phyloP scores from a whole-genome alignment of 2,329 filamentous ascomycete species.

The Aotearoamyces nothofagi region DNA sequence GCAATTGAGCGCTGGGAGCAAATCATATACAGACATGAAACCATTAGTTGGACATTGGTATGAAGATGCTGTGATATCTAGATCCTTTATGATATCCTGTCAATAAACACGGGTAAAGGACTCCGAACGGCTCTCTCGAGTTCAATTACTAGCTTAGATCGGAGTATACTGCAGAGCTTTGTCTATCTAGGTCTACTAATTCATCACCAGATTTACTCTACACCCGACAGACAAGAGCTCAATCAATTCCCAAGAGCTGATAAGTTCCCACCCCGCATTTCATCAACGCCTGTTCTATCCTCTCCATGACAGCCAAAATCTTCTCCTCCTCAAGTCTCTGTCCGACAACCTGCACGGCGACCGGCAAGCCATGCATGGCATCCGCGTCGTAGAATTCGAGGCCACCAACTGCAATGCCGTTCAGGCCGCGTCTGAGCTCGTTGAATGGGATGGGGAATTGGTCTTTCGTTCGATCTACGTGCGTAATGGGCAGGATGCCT shows the following conservation, averaged over 20 bases:
- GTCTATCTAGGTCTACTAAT: no score
- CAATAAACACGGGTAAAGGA: no score
- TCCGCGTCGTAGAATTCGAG: constrained; percentile 74
- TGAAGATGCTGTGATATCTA: no score
- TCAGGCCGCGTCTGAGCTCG: constrained; percentile 48
- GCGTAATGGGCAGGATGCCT: constrained; percentile 72
- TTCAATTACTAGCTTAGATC: no score
- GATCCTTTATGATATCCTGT: no score
- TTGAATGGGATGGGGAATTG: constrained; percentile 46
- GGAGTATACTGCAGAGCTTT: no score
- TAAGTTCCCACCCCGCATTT: constrained; percentile 11
- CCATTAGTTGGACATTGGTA: no score
- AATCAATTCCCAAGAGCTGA: not conserved
- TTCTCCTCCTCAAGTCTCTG: constrained; percentile 19
- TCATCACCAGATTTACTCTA: no score
- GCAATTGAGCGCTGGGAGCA: no score
- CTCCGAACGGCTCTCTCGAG: no score
- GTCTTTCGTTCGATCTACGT: constrained; percentile 59
- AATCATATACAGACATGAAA: no score
- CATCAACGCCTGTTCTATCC: constrained; percentile 20
- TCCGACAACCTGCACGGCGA: constrained; percentile 32
- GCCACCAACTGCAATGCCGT: constrained; percentile 67
- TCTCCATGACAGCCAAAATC: constrained; percentile 21
- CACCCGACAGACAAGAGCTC: no score
- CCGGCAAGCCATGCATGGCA: constrained; percentile 77